These are phyloP conservation scores for Coccomyxa sp. DNA, from an alignment of 139 green algal species.

Conservation along the genomic window DNA sequence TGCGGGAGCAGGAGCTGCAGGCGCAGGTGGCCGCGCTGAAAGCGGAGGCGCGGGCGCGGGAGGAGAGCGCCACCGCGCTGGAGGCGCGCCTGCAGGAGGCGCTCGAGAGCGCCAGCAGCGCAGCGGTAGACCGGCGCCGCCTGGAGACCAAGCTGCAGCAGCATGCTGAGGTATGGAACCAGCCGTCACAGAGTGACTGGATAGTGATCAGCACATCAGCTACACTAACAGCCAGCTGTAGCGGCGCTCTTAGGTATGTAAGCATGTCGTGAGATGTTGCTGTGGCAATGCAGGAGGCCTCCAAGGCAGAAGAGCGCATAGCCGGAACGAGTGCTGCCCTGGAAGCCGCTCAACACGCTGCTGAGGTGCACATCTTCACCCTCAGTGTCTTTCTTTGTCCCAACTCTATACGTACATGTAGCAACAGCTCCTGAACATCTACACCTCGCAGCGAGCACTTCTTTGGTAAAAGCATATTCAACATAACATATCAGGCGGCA, in stretches of 20 bases:
- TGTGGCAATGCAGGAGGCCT: background rate
- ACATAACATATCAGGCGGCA: background rate
- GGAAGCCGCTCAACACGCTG: background rate
- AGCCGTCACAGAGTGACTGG: no score
- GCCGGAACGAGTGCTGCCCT: background rate
- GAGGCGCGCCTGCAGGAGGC: constrained; percentile 3
- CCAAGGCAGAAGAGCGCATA: background rate
- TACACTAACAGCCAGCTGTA: background rate
- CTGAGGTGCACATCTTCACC: background rate
- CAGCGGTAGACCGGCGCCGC: background rate
- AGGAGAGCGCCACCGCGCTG: constrained; percentile 4
- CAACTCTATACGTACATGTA: no score
- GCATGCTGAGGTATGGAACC: background rate
- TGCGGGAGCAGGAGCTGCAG: constrained; percentile 13
- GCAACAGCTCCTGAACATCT: background rate
- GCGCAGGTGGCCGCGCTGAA: background rate
- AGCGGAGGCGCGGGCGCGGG: constrained; percentile 4
- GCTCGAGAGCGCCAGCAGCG: background rate
- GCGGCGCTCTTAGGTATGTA: background rate
- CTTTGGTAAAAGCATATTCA: background rate
- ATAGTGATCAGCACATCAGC: no score
- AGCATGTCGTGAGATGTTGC: background rate
- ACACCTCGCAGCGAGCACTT: no score
- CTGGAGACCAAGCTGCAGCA: constrained; percentile 10
- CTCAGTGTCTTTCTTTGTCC: no score